phyloP scores from a whole-genome alignment of 176 grass and related monocot genomes.

The Raddia guianensis region DNA sequence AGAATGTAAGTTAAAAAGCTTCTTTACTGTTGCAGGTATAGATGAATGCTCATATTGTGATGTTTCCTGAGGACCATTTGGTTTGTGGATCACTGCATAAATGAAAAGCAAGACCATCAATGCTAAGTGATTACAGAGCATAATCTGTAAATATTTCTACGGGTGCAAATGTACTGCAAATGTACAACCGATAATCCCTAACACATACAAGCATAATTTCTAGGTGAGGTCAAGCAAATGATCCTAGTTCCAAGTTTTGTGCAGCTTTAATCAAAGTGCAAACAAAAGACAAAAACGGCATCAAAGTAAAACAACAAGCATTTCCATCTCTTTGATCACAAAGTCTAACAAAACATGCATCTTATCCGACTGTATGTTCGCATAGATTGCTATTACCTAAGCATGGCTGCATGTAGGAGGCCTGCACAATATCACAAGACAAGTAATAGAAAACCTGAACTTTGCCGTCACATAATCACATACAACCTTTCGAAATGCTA shows the following conservation, averaged over 20 bases:
- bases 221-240: background rate
- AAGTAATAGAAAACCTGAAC: background rate
- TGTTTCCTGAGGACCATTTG: constrained; percentile 53
- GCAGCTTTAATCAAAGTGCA: background rate
- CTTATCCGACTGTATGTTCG: background rate
- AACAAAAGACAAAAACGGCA: background rate
- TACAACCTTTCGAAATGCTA: background rate
- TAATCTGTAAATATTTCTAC: constrained; percentile 10
- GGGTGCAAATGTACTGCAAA: background rate
- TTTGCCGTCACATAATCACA: background rate
- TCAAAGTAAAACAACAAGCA: constrained; percentile 12
- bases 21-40: constrained; percentile 78
- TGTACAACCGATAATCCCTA: background rate
- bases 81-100: constrained; percentile 79
- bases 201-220: background rate
- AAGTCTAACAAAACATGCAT: background rate
- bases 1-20: constrained; percentile 85
- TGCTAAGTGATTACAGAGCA: background rate
- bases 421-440: background rate
- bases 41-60: constrained; percentile 95
- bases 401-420: background rate
- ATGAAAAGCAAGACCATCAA: constrained; percentile 30
- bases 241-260: constrained; percentile 6
- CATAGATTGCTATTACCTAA: background rate
- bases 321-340: background rate